Evolutionary conservation across 139 green algal genomes (phyloP), one percentile per base, ranked within the genome.

Genomic region (Coelastrella sp.): DNA sequence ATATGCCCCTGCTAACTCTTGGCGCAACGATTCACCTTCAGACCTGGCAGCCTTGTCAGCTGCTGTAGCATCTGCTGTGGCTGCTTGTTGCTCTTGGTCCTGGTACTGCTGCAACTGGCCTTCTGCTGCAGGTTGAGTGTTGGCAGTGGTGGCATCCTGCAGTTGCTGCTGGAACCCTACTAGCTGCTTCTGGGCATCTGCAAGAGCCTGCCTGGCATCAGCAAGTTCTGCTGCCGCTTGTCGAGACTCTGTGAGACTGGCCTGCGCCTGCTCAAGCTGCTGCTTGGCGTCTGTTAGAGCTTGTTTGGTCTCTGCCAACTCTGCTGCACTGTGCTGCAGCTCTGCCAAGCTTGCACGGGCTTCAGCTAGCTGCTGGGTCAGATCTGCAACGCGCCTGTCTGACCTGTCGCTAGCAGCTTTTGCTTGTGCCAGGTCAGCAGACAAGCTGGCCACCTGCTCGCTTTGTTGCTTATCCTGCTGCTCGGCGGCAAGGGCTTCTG

Each of bases 341-440:
- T 61, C 74, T 66, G 60, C 77, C 61, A 85, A 16, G 61, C 61
- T 64, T 6, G 86, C 77, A 65, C 86, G 76, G 16, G 76, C 61
- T 19, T 73, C 86, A 11, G 77, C 76, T 16, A 90, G 76, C 74
- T 90, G 76, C 76, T 79, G 60, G 3, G 74, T 65, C 64, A 85
- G 76, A 7, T 90, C 74, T 20, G 17, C 32, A 32, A 80, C 16
- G 60, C 86, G 65, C 54, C 54, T 68, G 14, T 84, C 77, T 64
- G 60, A 60, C 17, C 64, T 20, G 10, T 17, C 59, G 22, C 64
- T 32, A 47, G 86, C 64, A 23, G 23, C 59, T 65, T 75, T 79
- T 14, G 47, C 32, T 23, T 22, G 61, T 14, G 60, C 76, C 60
- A 75, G 76, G 76, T 79, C 60, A 32, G 23, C 14, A 5, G 76